Base-by-base conservation (phyloP, 108 stramenopile species). In the Mayamaea pseudoterrestris region DNA sequence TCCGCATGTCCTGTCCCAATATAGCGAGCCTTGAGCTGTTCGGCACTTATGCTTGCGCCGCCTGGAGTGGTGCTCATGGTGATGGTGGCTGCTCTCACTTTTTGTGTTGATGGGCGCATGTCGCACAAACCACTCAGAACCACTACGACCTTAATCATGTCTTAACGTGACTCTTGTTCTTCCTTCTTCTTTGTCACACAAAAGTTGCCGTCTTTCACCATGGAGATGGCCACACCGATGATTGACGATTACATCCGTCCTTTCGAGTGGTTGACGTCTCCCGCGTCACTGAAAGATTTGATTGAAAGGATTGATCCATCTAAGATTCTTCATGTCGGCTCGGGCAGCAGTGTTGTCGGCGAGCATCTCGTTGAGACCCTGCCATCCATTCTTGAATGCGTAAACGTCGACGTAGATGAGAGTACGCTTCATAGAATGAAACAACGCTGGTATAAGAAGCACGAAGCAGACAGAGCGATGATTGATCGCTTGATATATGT, bases 1-100 rank as follows among this genome's bases (percentile, higher is more conserved):
- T 90, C 89, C 35, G 89, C 83, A 47, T 90, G 69, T 14, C 76
- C 73, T 8, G 89, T 90, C 25, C 89, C 89, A 30, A 90, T 76
- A 61, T 90, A 90, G 50, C 84, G 73, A 16, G 83, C 89, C 53
- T 81, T 86, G 35, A 90, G 63, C 53, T 90, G 89, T 42, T 90
- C 89, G 42, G 84, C 61, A 40, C 82, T 74, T 23, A 90, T 85
- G n/a, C 65, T 53, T 12, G 79, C 78, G 44, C 89, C 89, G 63
- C 89, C 89, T 6, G 83, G 72, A 8, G n/a, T n/a, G 37, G 71
- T 83, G 50, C 83, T 84, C 89, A 90, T 90, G 14, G 6, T 51
- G 50, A 27, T 6, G 3, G 16, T 39, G 8, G 24, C 28, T 27
- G 40, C 27, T 27, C 2, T 2, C 9, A 39, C 50, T 24, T 35